Conservation (phyloP, 2,329 filamentous ascomycete genomes). For the Alternaria brassicae region DNA sequence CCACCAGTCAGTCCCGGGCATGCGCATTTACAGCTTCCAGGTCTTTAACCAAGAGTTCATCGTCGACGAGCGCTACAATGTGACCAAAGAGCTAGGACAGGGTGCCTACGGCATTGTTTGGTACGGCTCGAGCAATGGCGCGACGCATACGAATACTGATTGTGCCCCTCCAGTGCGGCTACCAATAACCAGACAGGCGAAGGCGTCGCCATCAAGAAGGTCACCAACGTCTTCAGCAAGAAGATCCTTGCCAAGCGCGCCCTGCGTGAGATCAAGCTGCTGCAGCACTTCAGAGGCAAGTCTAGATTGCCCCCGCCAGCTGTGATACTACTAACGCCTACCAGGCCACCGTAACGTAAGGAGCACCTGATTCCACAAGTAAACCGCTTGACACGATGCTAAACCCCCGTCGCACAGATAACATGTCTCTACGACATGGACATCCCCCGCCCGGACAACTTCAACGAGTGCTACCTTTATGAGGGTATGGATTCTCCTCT, state of each 20-base stretch:
- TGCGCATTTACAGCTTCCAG: slow-evolving; percentile 12
- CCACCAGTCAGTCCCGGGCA: not conserved
- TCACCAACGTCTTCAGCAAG: slow-evolving; percentile 99
- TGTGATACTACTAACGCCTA: slow-evolving; percentile 30
- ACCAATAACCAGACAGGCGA: slow-evolving; percentile 90
- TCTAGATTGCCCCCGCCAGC: slow-evolving; percentile 1
- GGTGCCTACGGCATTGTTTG: slow-evolving; percentile 99
- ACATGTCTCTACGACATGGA: slow-evolving; percentile 99
- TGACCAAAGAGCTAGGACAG: slow-evolving; percentile 98
- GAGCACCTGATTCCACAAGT: slow-evolving; percentile 55
- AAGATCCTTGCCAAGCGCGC: slow-evolving; percentile 99
- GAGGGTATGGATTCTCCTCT: slow-evolving; percentile 68
- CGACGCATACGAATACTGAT: slow-evolving; percentile 24
- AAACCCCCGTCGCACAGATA: slow-evolving; percentile 68
- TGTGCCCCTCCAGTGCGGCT: slow-evolving; percentile 71
- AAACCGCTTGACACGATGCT: slow-evolving; percentile 51
- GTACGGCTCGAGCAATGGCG: slow-evolving; percentile 59
- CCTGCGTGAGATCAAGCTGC: slow-evolving; percentile 95
- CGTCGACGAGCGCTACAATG: slow-evolving; percentile 96
- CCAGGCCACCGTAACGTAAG: slow-evolving; percentile 58
- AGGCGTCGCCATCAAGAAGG: slow-evolving; percentile 98
- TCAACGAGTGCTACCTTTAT: slow-evolving; percentile 99
- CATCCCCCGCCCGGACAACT: slow-evolving; percentile 94
- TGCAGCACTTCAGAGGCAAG: slow-evolving; percentile 86
- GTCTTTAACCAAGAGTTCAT: slow-evolving; percentile 99